Conservation (phyloP, 495 filamentous ascomycete species). For the Hyphodiscus hymeniophilus region DNA sequence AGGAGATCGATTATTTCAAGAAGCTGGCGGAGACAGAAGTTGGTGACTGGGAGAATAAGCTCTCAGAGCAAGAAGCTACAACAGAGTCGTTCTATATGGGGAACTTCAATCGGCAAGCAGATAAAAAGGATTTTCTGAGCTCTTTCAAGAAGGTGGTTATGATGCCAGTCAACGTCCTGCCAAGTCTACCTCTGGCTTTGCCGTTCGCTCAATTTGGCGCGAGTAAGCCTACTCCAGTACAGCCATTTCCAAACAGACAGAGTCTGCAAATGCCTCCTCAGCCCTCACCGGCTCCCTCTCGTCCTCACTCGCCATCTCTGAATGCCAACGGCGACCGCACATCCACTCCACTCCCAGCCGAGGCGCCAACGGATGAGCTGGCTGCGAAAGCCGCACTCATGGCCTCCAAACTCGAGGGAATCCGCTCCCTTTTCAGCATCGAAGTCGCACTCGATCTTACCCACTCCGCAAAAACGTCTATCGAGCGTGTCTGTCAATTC, state of each 20-base stretch:
- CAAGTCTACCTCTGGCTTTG: constrained; percentile 44
- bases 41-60: constrained; percentile 78
- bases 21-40: constrained; percentile 68
- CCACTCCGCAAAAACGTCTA: constrained; percentile 79
- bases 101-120: constrained; percentile 86
- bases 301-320: constrained; percentile 32
- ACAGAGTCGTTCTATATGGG: constrained; percentile 93
- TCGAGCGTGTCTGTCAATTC: constrained; percentile 81
- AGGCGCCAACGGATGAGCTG: constrained; percentile 80
- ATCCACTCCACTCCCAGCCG: constrained; percentile 15
- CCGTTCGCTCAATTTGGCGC: constrained; percentile 27
- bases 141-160: constrained; percentile 99
- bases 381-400: constrained; percentile 95
- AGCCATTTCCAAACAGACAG: constrained; percentile 28
- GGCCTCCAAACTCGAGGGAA: constrained; percentile 88
- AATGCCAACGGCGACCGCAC: constrained; percentile 11
- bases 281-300: constrained; percentile 32
- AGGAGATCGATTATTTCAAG: constrained; percentile 84
- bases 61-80: constrained; percentile 82
- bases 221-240: constrained; percentile 15
- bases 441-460: constrained; percentile 87
- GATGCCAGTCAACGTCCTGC: constrained; percentile 91
- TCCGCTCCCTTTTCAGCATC: constrained; percentile 89
- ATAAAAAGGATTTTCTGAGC: constrained; percentile 90
- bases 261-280: constrained; percentile 22